Base-by-base conservation (phyloP, 2,329 filamentous ascomycete species). In the Claviceps lovelessii region DNA sequence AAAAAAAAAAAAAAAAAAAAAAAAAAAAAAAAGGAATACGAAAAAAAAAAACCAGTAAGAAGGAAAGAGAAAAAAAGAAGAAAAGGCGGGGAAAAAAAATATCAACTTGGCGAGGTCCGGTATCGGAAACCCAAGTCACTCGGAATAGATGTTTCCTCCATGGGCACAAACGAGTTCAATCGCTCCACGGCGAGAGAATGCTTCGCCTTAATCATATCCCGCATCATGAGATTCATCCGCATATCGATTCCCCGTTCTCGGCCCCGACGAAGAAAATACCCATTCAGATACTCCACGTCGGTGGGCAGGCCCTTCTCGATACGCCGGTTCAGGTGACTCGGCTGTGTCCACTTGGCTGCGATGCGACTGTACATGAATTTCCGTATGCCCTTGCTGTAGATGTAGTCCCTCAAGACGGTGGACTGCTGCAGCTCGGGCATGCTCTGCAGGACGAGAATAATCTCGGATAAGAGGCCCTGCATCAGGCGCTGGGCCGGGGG, bases 271-370 rank as follows among this genome's bases (percentile, higher is more conserved):
- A 94, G 76, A 57, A 98, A 85, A 71, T 91, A 98, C 0, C 90
- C 91, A 66, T 94, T 96, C 61, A 91, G 79, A 63, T 85, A 95
- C 49, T 90, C 81, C 45, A 96, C 79, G 62, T 95, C 89, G 0
- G 88, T 89, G 56, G 75, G 70, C 57, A 72, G 71, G 1, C 86
- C 85, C 1, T 70, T 67, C 11, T 79, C 71, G 13, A 90, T 73
- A 62, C 85, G 81, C 53, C 78, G 76, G 6, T 87, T 72, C 81
- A 95, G 89, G 23, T 74, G 77, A 62, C 81, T 87, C 46, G 67
- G 62, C 9, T 69, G 68, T 6, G 76, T 72, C 52, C 83, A 80
- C 54, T 77, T 70, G 31, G 61, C 65, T 19, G 61, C 57, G 19
- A 71, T 68, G 23, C 62, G 60, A 29, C 56, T 57, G 13, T 74